Evolutionary conservation across 352 stramenopile species (phyloP).

Genomic region (Globisporangium mamillatum): DNA sequence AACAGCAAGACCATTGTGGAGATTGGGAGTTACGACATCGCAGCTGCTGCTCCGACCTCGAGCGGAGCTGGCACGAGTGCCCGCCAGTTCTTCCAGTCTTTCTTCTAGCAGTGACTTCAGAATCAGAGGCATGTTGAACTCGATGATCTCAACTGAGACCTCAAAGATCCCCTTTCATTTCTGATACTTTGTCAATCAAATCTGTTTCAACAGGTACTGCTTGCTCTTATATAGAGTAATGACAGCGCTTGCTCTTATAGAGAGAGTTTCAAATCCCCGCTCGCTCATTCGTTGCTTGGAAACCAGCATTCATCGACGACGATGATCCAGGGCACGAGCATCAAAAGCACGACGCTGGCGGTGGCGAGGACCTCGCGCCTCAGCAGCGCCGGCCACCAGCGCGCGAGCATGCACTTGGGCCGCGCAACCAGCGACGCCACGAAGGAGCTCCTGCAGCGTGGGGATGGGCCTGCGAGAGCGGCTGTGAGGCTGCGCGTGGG

Average conservation of each 20-base stretch:
- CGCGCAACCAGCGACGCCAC: constrained; percentile 44
- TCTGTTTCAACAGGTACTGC: neutral
- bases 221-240: neutral
- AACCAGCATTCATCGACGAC: neutral
- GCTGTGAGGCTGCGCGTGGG: constrained; percentile 35
- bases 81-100: constrained; percentile 18
- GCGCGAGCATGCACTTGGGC: constrained; percentile 42
- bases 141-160: too few species aligned
- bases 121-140: too few species aligned
- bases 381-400: constrained; percentile 8
- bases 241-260: neutral
- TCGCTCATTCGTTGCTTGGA: neutral
- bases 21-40: neutral
- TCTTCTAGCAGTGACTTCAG: constrained; percentile 13
- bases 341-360: neutral
- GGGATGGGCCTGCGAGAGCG: constrained; percentile 9
- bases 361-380: neutral
- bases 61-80: neutral
- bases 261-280: neutral
- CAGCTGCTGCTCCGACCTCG: neutral
- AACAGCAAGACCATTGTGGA: neutral
- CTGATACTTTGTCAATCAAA: neutral
- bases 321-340: neutral
- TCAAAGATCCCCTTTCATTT: neutral
- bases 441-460: constrained; percentile 38